Evolutionary conservation across 129 eudicot species (phyloP), one percentile per base, ranked within the genome.

Genomic region (Lonicera japonica): DNA sequence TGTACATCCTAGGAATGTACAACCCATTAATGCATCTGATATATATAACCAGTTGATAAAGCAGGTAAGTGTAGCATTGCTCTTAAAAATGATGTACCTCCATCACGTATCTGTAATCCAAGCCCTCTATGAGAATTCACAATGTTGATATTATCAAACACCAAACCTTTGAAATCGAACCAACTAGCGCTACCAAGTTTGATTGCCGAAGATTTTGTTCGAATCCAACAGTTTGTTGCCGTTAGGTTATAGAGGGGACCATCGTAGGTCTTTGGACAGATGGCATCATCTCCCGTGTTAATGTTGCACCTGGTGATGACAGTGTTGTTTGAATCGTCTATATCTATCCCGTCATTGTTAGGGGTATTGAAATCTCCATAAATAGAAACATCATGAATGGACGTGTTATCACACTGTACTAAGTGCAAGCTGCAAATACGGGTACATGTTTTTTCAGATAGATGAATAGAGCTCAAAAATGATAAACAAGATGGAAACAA

Each of bases 311-410:
- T 82, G 50, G 96, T 87, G 71, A 92, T 87, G 51, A 84, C 53
- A 11, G 98, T 92, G 54, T 92, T 92, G 69, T 92, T 92, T 24
- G 98, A 92, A 71, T 92, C 98, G 48, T 82, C 88, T 47, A 92
- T 87, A 59, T 92, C 98, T 36, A 92, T 92, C 22, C 98, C 98
- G 67, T 92, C 98, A 24, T 92, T 92, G 83, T 92, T 92, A n/a
- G 98, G 98, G 9, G 88, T 79, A 53, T 92, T 85, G 82, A 92
- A 92, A 77, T 87, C 85, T 17, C 98, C 98, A 11, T 80, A 75
- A 57, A 92, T 92, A 38, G 98, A 75, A 29, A 85, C 64, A 63
- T 87, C 98, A n/a, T 80, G 81, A 59, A 92, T 83, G 53, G 71
- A 70, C 13, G 96, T 87, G 66, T 92, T 71, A 36, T 84, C 78